Conservation (phyloP, 176 grass and related monocot species). For the Avena insularis region DNA sequence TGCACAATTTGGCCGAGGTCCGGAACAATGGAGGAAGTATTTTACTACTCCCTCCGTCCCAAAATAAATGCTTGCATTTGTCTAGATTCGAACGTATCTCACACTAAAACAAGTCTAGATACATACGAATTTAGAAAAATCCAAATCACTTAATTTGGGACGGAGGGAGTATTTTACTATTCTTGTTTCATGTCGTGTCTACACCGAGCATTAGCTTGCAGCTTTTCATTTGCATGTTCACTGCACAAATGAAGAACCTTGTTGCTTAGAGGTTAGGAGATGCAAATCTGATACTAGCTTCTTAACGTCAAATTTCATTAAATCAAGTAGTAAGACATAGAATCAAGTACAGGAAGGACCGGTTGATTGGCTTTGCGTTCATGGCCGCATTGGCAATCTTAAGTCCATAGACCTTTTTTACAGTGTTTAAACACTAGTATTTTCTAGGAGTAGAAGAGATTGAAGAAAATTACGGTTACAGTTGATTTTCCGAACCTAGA, state of each 20-base stretch:
- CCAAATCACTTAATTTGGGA: too few species aligned
- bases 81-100: too few species aligned
- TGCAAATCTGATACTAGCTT: not conserved
- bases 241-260: not conserved
- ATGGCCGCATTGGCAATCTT: not conserved
- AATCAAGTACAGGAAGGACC: not conserved
- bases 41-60: not conserved
- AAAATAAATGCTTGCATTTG: too few species aligned
- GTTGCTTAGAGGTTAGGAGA: not conserved
- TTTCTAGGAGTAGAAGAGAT: not conserved
- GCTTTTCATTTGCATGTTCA: not conserved
- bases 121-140: too few species aligned
- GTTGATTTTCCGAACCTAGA: not conserved
- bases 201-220: not conserved
- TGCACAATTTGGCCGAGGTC: slow-evolving; percentile 11
- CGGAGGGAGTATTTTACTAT: not conserved
- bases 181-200: not conserved
- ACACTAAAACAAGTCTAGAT: too few species aligned
- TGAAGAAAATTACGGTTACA: not conserved
- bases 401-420: not conserved
- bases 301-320: not conserved
- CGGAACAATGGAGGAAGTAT: not conserved
- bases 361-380: not conserved
- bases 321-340: not conserved
- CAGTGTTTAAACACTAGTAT: not conserved